A percentile compares a stretch with the other conserved stretches of the same genome.
Conservation (phyloP, 495 filamentous ascomycete species). For the Xylaria nigripes region DNA sequence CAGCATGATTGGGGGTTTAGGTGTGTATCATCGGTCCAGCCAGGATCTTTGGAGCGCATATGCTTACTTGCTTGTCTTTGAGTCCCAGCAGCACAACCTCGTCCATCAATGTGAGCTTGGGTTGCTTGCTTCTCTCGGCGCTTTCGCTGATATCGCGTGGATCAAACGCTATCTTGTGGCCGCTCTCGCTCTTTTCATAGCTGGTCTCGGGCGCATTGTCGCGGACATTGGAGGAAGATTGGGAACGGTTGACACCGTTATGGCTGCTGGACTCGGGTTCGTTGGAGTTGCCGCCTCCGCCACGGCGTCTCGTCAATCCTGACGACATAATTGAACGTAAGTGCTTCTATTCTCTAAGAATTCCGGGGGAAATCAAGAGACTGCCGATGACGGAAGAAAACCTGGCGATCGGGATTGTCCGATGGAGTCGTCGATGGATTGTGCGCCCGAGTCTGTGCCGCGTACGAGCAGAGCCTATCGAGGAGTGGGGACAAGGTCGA, state of each 20-base stretch:
- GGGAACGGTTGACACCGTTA: slow-evolving; percentile 30
- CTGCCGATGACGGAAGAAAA: neutral
- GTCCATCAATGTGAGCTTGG: slow-evolving; percentile 97
- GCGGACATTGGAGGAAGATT: slow-evolving; percentile 35
- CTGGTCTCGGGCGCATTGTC: slow-evolving; percentile 71
- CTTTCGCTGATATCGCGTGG: slow-evolving; percentile 96
- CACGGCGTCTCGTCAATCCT: slow-evolving; percentile 32
- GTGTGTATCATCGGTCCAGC: neutral
- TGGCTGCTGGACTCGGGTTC: slow-evolving; percentile 25
- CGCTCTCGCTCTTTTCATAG: slow-evolving; percentile 89
- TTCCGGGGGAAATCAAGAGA: neutral
- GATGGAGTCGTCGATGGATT: neutral
- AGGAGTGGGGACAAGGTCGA: neutral
- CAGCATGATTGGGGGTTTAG: slow-evolving; percentile 1
- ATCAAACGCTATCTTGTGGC: slow-evolving; percentile 97
- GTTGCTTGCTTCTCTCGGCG: slow-evolving; percentile 92
- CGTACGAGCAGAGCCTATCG: neutral
- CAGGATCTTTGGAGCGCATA: slow-evolving; percentile 16
- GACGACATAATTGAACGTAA: slow-evolving; percentile 22
- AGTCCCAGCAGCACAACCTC: slow-evolving; percentile 88
- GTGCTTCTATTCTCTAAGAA: neutral
- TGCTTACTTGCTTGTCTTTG: slow-evolving; percentile 92
- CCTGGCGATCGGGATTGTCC: slow-evolving; percentile 1
- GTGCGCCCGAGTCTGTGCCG: slow-evolving; percentile 1
- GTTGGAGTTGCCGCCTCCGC: slow-evolving; percentile 20